Conservation (phyloP, 108 stramenopile species). For the Schizochytrium sp. region DNA sequence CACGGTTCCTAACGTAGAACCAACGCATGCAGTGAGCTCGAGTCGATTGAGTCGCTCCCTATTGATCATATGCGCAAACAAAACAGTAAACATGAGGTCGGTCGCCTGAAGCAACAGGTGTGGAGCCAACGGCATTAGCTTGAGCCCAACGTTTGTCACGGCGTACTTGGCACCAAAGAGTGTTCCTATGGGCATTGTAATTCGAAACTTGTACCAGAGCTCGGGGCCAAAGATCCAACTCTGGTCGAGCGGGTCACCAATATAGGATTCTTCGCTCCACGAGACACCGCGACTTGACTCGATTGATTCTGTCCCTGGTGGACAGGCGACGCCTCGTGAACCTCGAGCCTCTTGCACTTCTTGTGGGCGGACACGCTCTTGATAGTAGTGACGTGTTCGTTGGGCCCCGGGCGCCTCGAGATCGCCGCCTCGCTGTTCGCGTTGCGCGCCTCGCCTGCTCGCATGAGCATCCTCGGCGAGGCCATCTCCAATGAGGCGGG, state of each 20-base stretch:
- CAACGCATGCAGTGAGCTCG: conserved; percentile 16
- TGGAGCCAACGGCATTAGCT: conserved; percentile 32
- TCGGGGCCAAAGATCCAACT: conserved; percentile 24
- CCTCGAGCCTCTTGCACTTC: no score
- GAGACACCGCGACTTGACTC: no score
- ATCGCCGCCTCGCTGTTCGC: no score
- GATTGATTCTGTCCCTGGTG: no score
- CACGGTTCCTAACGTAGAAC: conserved; percentile 23
- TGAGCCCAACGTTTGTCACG: conserved; percentile 35
- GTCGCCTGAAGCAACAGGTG: conserved; percentile 37
- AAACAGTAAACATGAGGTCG: conserved; percentile 33
- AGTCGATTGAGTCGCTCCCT: conserved; percentile 2
- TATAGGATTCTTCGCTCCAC: no score
- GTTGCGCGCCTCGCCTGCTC: no score
- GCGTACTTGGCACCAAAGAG: conserved; percentile 37
- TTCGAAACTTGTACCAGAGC: conserved; percentile 24
- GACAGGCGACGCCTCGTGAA: no score
- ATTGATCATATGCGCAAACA: conserved; percentile 18
- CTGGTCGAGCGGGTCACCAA: neutral
- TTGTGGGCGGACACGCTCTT: no score
- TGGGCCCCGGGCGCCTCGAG: neutral
- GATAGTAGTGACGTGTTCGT: neutral
- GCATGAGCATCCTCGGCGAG: no score
- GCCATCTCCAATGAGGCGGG: no score
- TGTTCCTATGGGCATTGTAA: conserved; percentile 27